These are phyloP conservation scores for Immersiella caudata DNA, from an alignment of 495 filamentous ascomycete genomes.

Conservation along the genomic window DNA sequence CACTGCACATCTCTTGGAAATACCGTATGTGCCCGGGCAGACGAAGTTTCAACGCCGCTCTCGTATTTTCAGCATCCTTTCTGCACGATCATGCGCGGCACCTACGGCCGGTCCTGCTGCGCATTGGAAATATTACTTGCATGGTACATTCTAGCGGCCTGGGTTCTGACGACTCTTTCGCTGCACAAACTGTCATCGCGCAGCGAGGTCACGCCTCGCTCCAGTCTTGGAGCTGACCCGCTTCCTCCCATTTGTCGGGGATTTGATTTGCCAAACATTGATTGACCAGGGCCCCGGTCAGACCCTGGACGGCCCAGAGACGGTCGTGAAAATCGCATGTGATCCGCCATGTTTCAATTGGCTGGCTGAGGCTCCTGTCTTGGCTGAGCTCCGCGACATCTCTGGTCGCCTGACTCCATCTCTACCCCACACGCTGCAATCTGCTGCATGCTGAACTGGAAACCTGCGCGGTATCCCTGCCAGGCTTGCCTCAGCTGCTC, in stretches of 20 bases:
- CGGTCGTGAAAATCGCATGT: slow-evolving; percentile 11
- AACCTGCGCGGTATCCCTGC: background rate
- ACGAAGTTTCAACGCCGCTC: background rate
- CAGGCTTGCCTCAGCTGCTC: background rate
- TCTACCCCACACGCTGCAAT: slow-evolving; percentile 5
- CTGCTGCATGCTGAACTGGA: background rate
- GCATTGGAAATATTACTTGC: background rate
- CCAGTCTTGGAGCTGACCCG: slow-evolving; percentile 1
- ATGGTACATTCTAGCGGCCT: background rate
- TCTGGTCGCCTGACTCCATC: slow-evolving; percentile 12
- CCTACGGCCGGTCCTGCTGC: background rate
- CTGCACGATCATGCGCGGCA: slow-evolving; percentile 6
- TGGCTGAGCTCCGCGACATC: background rate
- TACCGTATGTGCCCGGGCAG: background rate
- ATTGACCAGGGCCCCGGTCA: slow-evolving; percentile 4
- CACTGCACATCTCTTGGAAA: background rate
- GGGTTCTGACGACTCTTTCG: background rate
- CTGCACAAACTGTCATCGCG: slow-evolving; percentile 1
- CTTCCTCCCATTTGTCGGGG: slow-evolving; percentile 12
- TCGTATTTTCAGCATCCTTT: background rate
- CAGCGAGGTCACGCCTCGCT: background rate
- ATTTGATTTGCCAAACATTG: slow-evolving; percentile 15
- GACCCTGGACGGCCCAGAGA: slow-evolving; percentile 9
- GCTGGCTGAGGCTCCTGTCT: background rate
- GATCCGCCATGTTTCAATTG: slow-evolving; percentile 1